Evolutionary conservation across 192 early-diverging fungal genomes (phyloP).

Genomic region (Linnemannia exigua): DNA sequence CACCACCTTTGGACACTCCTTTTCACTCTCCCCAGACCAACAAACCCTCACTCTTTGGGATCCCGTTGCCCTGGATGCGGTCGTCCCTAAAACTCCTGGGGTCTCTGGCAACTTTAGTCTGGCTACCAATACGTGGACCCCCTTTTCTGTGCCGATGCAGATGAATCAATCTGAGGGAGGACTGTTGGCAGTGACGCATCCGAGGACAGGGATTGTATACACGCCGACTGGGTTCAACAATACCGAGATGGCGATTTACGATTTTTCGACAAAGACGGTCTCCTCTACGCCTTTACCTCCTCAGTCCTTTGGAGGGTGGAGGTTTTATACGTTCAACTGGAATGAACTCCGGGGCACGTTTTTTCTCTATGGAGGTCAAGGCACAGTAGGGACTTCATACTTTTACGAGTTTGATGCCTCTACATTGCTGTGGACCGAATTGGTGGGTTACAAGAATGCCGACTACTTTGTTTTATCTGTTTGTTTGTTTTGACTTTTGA

Average conservation of each 20-base stretch:
- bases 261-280: background rate
- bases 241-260: background rate
- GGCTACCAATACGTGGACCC: background rate
- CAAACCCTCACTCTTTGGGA: conserved; percentile 5
- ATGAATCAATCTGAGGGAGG: background rate
- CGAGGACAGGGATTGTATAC: conserved; percentile 6
- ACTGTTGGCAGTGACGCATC: conserved; percentile 5
- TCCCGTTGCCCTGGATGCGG: background rate
- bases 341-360: background rate
- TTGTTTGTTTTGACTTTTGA: too few species aligned
- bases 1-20: background rate
- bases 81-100: background rate
- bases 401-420: background rate
- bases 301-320: background rate
- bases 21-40: background rate
- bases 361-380: background rate
- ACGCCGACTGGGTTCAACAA: background rate
- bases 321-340: background rate
- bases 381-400: background rate
- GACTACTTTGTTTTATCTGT: background rate
- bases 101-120: background rate
- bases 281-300: background rate
- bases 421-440: background rate
- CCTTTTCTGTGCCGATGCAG: background rate
- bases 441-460: background rate